A percentile compares a stretch with the other conserved stretches of the same genome.
Conservation (phyloP, 1,139 yeast species). For the Geotrichum australiense region DNA sequence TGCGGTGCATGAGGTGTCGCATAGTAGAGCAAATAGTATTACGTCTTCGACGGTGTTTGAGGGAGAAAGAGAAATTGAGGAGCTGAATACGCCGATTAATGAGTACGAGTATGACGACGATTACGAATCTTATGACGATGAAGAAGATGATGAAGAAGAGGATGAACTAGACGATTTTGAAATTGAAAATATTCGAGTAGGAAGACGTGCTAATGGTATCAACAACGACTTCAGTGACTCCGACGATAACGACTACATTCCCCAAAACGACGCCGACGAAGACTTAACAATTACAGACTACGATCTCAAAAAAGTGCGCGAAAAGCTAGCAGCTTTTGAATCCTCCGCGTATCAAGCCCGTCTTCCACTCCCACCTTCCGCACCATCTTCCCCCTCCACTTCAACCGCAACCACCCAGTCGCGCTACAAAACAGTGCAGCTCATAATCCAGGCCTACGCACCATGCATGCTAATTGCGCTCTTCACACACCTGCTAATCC, state of each 20-base stretch:
- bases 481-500: constrained; percentile 87
- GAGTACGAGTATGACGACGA: not conserved
- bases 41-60: not conserved
- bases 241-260: too few species aligned
- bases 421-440: constrained; percentile 33
- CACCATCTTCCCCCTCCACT: too few species aligned
- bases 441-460: constrained; percentile 73
- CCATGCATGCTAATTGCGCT: constrained; percentile 93
- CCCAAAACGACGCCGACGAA: constrained; percentile 12
- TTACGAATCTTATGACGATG: not conserved
- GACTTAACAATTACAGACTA: constrained; percentile 6
- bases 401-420: too few species aligned
- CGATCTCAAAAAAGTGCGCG: not conserved
- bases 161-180: constrained; percentile 5
- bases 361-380: too few species aligned
- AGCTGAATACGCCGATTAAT: not conserved
- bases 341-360: too few species aligned
- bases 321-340: constrained; percentile 4
- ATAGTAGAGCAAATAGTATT: constrained; percentile 4
- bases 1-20: constrained; percentile 23
- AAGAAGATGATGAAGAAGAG: not conserved
- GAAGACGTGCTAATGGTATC: too few species aligned
- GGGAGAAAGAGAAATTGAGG: not conserved
- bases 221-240: too few species aligned
- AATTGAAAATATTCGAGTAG: too few species aligned